Base-by-base conservation (phyloP, 176 grass and related monocot species). In the Echinochloa phyllopogon region DNA sequence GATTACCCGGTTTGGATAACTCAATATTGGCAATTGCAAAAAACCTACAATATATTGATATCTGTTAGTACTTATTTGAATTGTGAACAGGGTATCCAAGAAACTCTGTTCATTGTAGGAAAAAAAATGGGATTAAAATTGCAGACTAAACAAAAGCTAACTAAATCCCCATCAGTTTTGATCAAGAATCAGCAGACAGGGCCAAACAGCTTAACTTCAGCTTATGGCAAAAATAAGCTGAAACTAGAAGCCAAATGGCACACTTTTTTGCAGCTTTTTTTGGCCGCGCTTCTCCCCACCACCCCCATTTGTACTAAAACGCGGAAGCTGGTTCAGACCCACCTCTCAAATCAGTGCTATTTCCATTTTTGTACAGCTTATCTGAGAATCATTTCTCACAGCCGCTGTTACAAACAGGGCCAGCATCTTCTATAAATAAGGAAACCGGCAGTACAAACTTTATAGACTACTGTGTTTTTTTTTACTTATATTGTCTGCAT, bases 1-100 rank as follows among this genome's bases (percentile, higher is more conserved):
- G 53, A 77, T 99, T 99, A 79, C 96, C 96, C 82, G 96, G 96
- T 89, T 92, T 88, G 16, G 96, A 99, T 88, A 99, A 80, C 51
- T 96, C 96, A 85, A 95, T 88, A 75, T 96, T 91, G 75, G 84
- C 77, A 86, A 92, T 76, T 74, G 93, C 81, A 60, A 92, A 89
- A 75, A 99, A 96, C 91, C 96, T 99, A 87, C 41, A 90, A 49
- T 36, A 89, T 85, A 92, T 72, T 29, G 15, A 87, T 67, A 43
- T 5, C 23, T 76, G 38, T 62, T 74, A 79, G 56, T 51, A 82
- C 81, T 81, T 78, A 27, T 74, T 81, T 66, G 18, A 77, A 48
- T 75, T 45, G 27, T 62, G 77, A 83, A 55, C 38, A 73, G 48
- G 80, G 47, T 16, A 75, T 55, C 38, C 21, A 78, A 77, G 76